Evolutionary conservation across 495 filamentous ascomycete species (phyloP), one percentile per base, ranked within the genome.

Genomic region (Cudoniella acicularis): DNA sequence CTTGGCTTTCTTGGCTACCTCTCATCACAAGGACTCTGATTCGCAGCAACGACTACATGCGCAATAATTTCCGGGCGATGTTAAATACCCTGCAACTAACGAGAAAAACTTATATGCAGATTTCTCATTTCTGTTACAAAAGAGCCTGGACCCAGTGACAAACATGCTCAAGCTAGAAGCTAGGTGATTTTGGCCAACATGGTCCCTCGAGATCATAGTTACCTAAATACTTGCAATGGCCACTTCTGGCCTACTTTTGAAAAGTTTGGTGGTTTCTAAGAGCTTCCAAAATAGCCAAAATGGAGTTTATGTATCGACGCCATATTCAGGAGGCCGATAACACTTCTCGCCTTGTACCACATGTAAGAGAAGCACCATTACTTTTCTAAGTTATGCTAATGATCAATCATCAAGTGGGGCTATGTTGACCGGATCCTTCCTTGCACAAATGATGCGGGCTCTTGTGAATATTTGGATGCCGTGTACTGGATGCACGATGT

Each of bases 391-490:
- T n/a, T n/a, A n/a, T 57, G 68, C 66, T 36, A 36, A 36, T 36
- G 30, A 30, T 77, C 74, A 13, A 63, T 72, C n/a, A n/a, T n/a
- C n/a, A n/a, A 87, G 67, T 88, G 84, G 84, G 85, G 84, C 9
- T 88, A 87, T 68, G 72, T 75, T 20, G 67, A 70, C 27, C 78
- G 82, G 43, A 74, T 79, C 3, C 42, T 85, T 0, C 85, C 85
- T 16, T 87, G 83, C 65, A 77, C 73, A 23, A 84, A 74, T 57
- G 84, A 86, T 69, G 59, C 71, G 0, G 84, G 83, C 3, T 82
- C 80, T 2, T 88, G 85, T 67, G 83, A 72, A 22, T 87, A 87
- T 65, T 75, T 87, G 2, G 84, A 86, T 66, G 72, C 71, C 13
- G 82, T 84, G 45, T 88, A 87, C 67, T 69, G 67, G 22, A 75